Conservation (phyloP, 176 grass and related monocot genomes). For the Oryza australiensis region DNA sequence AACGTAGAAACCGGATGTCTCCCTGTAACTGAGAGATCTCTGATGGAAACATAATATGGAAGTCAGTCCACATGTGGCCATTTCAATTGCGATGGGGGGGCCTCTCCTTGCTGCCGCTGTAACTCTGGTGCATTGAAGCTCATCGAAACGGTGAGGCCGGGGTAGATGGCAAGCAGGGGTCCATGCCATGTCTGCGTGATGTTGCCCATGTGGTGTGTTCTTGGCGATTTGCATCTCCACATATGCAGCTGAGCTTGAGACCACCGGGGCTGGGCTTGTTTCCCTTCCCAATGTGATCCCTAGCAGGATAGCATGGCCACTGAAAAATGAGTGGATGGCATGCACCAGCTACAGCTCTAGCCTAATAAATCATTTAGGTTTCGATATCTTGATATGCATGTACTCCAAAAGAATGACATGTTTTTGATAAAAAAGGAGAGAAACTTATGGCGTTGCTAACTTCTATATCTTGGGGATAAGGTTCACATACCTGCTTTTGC, state of each 20-base stretch:
- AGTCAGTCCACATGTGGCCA: background rate
- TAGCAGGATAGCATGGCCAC: background rate
- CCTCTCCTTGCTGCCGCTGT: background rate
- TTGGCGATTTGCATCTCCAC: background rate
- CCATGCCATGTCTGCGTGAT: background rate
- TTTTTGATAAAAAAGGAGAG: background rate
- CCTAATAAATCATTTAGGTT: background rate
- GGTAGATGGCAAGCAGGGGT: background rate
- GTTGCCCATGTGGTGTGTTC: constrained; percentile 36
- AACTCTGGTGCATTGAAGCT: background rate
- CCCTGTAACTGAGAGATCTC: background rate
- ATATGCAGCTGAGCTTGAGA: background rate
- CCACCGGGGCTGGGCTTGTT: background rate
- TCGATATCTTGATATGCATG: background rate
- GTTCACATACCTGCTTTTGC: background rate
- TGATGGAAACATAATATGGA: background rate
- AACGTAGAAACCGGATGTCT: background rate
- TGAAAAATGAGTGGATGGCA: background rate
- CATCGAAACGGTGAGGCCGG: background rate
- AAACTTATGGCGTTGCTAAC: background rate
- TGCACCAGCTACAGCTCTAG: background rate
- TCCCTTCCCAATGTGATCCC: background rate
- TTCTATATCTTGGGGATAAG: background rate
- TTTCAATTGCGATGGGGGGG: background rate
- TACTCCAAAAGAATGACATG: background rate